These are phyloP conservation scores for Penicillium lividum DNA, from an alignment of 495 filamentous ascomycete species.

Conservation along the genomic window DNA sequence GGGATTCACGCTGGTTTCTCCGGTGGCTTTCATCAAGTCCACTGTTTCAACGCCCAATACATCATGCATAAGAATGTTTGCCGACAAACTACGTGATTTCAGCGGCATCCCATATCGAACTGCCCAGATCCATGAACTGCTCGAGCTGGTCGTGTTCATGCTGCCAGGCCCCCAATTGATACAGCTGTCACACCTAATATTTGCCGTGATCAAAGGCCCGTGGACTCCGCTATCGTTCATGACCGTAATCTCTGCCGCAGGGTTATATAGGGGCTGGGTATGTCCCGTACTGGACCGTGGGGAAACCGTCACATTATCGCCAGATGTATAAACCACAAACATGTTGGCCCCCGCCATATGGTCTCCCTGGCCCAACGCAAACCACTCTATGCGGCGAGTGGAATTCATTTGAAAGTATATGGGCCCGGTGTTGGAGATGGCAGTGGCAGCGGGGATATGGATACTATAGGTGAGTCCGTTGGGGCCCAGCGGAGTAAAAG, in stretches of 20 bases:
- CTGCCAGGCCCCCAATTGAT: constrained; percentile 52
- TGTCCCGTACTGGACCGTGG: constrained; percentile 58
- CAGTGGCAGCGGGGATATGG: constrained; percentile 33
- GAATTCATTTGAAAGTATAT: constrained; percentile 69
- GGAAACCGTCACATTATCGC: constrained; percentile 65
- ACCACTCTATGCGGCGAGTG: constrained; percentile 61
- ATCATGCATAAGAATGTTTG: constrained; percentile 61
- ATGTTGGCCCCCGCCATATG: constrained; percentile 66
- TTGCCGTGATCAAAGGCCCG: constrained; percentile 59
- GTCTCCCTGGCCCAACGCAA: constrained; percentile 63
- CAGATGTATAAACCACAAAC: constrained; percentile 65
- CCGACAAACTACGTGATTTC: constrained; percentile 49
- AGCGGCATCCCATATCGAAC: constrained; percentile 59
- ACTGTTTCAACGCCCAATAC: constrained; percentile 15
- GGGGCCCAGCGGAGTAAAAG: constrained; percentile 27
- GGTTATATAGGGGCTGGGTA: constrained; percentile 53
- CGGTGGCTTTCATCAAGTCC: constrained; percentile 22
- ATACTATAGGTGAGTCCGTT: constrained; percentile 36
- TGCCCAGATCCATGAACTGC: constrained; percentile 66
- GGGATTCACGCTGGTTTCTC: constrained; percentile 51
- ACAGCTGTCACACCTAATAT: constrained; percentile 62
- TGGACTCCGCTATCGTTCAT: constrained; percentile 62
- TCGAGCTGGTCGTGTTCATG: constrained; percentile 44
- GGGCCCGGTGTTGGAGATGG: constrained; percentile 23
- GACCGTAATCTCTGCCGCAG: constrained; percentile 49